Evolutionary conservation across 2,329 filamentous ascomycete genomes (phyloP).

Genomic region (Paracoccidioides lutzii): DNA sequence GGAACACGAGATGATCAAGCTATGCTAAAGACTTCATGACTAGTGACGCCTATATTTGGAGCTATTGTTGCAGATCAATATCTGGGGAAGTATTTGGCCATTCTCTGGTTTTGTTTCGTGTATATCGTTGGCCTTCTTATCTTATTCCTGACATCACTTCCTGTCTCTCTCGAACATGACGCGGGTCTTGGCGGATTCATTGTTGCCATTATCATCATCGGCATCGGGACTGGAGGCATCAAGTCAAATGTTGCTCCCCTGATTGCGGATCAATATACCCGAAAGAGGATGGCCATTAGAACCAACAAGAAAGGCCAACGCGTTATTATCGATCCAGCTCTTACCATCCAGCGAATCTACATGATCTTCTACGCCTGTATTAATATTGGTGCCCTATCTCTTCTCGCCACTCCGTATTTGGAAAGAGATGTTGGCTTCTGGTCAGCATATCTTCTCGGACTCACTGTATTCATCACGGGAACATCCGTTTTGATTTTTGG

Average conservation of each 20-base stretch:
- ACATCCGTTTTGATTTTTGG: slow-evolving; percentile 41
- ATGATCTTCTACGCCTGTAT: slow-evolving; percentile 66
- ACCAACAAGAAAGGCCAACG: slow-evolving; percentile 36
- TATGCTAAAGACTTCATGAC: not conserved
- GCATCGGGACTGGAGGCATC: slow-evolving; percentile 54
- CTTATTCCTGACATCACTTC: slow-evolving; percentile 43
- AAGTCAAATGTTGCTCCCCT: slow-evolving; percentile 51
- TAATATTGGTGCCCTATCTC: slow-evolving; percentile 57
- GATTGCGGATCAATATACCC: slow-evolving; percentile 54
- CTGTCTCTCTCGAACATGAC: slow-evolving; percentile 37
- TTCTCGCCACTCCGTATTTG: slow-evolving; percentile 54
- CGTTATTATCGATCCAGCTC: slow-evolving; percentile 53
- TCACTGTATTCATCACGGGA: slow-evolving; percentile 51
- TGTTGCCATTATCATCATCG: slow-evolving; percentile 47
- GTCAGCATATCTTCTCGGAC: slow-evolving; percentile 49
- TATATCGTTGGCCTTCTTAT: slow-evolving; percentile 47
- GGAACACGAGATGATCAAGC: not conserved
- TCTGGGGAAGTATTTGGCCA: slow-evolving; percentile 49
- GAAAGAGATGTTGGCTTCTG: slow-evolving; percentile 56
- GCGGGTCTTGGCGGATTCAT: slow-evolving; percentile 44
- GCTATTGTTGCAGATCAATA: slow-evolving; percentile 49
- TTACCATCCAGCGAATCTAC: slow-evolving; percentile 57
- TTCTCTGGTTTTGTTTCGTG: slow-evolving; percentile 42
- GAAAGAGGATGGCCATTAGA: slow-evolving; percentile 40
- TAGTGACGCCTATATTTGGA: slow-evolving; percentile 44